Base-by-base conservation (phyloP, 2,329 filamentous ascomycete species). In the Basipetospora chlamydospora region DNA sequence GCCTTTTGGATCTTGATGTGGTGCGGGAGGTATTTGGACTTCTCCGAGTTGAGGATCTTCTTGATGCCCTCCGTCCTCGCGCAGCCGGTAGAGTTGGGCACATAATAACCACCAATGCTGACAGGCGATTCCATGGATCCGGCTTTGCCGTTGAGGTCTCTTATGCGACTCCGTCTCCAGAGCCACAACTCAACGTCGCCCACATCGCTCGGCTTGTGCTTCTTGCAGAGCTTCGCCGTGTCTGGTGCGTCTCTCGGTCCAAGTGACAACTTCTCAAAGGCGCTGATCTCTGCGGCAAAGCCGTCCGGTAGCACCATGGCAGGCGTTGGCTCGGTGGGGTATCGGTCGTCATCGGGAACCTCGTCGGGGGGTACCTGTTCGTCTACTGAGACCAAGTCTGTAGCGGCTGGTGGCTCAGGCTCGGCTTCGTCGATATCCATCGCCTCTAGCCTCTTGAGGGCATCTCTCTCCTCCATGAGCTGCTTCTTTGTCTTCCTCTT, bases 1-100 rank as follows among this genome's bases (percentile, higher is more conserved):
- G 80, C 84, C 59, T 80, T 90, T 55, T 90, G 83, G 15, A 98
- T 85, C 52, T 92, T 93, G 60, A 98, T 90, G 45, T 93, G 87
- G 64, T 98, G 90, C 28, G 90, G 90, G 6, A 98, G 70, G 53
- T 98, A 98, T 53, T 95, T 94, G 20, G 87, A 94, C 63, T 98
- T 98, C 56, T 98, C 90, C 0, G 85, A 84, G 55, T 98, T 92
- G 43, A 93, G 70, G 39, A 98, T 96, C 64, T 88, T 93, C 64
- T 92, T 88, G 49, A 86, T 77, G 20, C 86, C 87, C 60, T 98
- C 87, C 0, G 90, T 95, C 39, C 90, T 75, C 39, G 90, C 90
- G 47, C 77, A 82, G 23, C 90, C 90, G 8, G 85, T 85, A 1
- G 68, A 43, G 46, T 95, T 98, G 0, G 83, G 76, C 28, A 95